A percentile compares a stretch with the other conserved stretches of the same genome.
phyloP scores from a whole-genome alignment of 1,284 basidiomycete species.

The Chalciporus sp. region DNA sequence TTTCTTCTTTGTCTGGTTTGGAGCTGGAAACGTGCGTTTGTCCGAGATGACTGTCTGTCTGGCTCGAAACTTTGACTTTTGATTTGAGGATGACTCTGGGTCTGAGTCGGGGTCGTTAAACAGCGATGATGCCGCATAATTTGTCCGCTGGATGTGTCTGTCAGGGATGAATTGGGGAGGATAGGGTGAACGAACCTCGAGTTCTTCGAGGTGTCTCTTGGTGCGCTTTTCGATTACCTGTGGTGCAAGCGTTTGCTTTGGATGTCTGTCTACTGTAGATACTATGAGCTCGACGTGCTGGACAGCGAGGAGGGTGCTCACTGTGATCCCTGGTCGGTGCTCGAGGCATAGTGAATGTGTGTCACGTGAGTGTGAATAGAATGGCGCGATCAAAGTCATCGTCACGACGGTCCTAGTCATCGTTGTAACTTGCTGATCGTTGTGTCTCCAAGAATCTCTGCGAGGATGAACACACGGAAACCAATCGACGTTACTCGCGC shows the following conservation, averaged over 20 bases:
- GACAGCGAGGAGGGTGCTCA: slow-evolving; percentile 22
- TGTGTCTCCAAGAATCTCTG: too few species aligned
- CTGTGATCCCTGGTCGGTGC: slow-evolving; percentile 46
- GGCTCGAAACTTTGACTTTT: slow-evolving; percentile 60
- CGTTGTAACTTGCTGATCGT: too few species aligned
- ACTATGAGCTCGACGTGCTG: slow-evolving; percentile 16
- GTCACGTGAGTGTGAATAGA: slow-evolving; percentile 21
- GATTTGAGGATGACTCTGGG: slow-evolving; percentile 24
- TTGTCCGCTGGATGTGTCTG: slow-evolving; percentile 58
- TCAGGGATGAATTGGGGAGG: background rate
- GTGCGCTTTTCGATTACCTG: slow-evolving; percentile 75
- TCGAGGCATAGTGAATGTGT: slow-evolving; percentile 18
- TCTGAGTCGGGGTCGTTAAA: slow-evolving; percentile 51
- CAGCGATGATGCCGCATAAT: slow-evolving; percentile 61
- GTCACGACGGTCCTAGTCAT: too few species aligned
- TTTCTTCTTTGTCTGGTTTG: slow-evolving; percentile 54
- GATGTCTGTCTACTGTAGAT: slow-evolving; percentile 43
- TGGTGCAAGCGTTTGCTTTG: slow-evolving; percentile 54
- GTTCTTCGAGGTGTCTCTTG: slow-evolving; percentile 76
- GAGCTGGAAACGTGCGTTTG: slow-evolving; percentile 51
- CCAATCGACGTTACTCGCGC: slow-evolving; percentile 20
- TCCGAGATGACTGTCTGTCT: slow-evolving; percentile 70
- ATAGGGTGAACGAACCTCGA: slow-evolving; percentile 54
- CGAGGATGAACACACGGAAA: slow-evolving; percentile 11
- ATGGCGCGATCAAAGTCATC: slow-evolving; percentile 21